Evolutionary conservation across 129 eudicot genomes (phyloP).

Genomic region (Escallonia rubra): DNA sequence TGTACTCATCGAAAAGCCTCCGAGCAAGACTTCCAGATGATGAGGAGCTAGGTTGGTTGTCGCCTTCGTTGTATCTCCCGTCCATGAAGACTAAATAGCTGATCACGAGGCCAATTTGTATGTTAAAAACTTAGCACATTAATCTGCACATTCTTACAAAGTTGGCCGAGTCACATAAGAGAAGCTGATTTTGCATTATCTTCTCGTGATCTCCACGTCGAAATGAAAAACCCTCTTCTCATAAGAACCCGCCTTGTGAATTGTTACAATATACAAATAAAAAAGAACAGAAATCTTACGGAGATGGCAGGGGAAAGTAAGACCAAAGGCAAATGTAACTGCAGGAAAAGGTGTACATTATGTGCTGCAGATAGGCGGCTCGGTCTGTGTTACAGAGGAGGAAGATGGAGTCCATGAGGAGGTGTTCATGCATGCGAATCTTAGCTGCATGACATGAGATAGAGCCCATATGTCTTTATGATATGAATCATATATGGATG

Average conservation of each 20-base stretch:
- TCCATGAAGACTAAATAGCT: constrained; percentile 53
- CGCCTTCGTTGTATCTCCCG: constrained; percentile 52
- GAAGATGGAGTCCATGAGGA: constrained; percentile 67
- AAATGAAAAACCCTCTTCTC: too few relatives aligned
- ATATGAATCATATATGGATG: too few relatives aligned
- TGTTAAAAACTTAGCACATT: neutral
- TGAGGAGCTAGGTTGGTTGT: constrained; percentile 42
- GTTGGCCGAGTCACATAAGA: too few relatives aligned
- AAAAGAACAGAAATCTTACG: constrained; percentile 27
- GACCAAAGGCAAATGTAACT: constrained; percentile 83
- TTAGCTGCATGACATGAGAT: neutral
- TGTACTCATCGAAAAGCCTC: constrained; percentile 46
- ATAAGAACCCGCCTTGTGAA: neutral
- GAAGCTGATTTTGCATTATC: too few relatives aligned
- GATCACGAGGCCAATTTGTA: neutral
- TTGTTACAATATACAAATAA: neutral
- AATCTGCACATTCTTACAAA: too few relatives aligned
- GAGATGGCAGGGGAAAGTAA: constrained; percentile 49
- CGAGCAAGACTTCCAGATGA: constrained; percentile 44
- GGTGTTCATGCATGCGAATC: neutral
- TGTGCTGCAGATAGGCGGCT: constrained; percentile 38
- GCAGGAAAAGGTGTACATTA: constrained; percentile 48
- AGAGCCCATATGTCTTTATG: neutral
- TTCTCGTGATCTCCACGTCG: too few relatives aligned
- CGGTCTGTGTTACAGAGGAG: constrained; percentile 47